Evolutionary conservation across 1,284 basidiomycete genomes (phyloP).

Genomic region (Exobasidium rhododendri): DNA sequence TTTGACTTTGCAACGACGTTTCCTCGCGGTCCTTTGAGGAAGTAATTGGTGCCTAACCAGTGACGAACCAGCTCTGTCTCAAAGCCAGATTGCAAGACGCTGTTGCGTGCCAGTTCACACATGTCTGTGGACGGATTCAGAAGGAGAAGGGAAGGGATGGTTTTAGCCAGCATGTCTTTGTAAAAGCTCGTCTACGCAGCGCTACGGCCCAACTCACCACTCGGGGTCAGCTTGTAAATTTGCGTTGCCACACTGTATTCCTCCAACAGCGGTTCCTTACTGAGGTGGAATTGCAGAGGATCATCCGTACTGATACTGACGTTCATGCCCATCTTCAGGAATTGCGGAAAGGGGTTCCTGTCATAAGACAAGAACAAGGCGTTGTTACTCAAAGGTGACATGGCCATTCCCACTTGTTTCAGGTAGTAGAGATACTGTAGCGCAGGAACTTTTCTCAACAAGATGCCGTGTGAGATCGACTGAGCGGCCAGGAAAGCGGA

Average conservation of each 20-base stretch:
- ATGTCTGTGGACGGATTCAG: slow-evolving; percentile 56
- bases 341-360: slow-evolving; percentile 92
- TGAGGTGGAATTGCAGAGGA: slow-evolving; percentile 60
- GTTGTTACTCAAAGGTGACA: slow-evolving; percentile 97
- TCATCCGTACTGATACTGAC: slow-evolving; percentile 96
- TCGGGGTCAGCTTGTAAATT: slow-evolving; percentile 53
- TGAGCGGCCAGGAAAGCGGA: slow-evolving; percentile 94
- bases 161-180: not conserved
- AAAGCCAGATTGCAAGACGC: slow-evolving; percentile 92
- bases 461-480: slow-evolving; percentile 96
- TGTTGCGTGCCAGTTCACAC: slow-evolving; percentile 90
- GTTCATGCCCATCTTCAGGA: slow-evolving; percentile 93
- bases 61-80: slow-evolving; percentile 98
- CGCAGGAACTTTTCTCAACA: slow-evolving; percentile 93
- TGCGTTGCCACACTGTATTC: slow-evolving; percentile 93
- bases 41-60: slow-evolving; percentile 74
- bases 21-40: slow-evolving; percentile 59
- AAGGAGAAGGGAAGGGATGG: not conserved
- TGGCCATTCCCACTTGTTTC: slow-evolving; percentile 65
- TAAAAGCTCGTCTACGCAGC: not conserved
- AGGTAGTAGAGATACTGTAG: slow-evolving; percentile 70
- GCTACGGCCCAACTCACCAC: slow-evolving; percentile 16
- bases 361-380: slow-evolving; percentile 96
- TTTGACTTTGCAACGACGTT: slow-evolving; percentile 65
- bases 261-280: slow-evolving; percentile 79